Evolutionary conservation across 257 asterid genomes (phyloP).

Genomic region (Petrea volubilis): DNA sequence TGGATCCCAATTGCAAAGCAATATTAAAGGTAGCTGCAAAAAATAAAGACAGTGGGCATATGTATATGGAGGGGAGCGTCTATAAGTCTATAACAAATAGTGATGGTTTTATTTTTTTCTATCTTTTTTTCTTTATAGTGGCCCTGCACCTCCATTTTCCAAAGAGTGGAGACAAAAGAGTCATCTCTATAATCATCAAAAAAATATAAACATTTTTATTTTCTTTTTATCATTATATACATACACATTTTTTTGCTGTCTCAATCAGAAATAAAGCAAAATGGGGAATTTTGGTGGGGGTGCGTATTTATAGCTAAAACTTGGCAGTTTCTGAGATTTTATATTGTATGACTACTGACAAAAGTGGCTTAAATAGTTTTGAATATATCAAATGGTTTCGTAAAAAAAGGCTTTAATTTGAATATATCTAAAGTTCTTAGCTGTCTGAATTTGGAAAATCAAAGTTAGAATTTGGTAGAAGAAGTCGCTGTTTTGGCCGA

Average conservation of each 20-base stretch:
- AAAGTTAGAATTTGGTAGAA: too few species aligned
- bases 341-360: not conserved
- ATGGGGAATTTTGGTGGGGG: not conserved
- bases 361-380: not conserved
- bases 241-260: slow-evolving; percentile 30
- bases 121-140: slow-evolving; percentile 42
- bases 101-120: not conserved
- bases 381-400: not conserved
- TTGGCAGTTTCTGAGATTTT: slow-evolving; percentile 31
- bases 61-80: slow-evolving; percentile 74
- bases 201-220: not conserved
- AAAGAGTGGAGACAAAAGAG: slow-evolving; percentile 75
- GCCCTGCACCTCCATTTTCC: slow-evolving; percentile 54
- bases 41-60: slow-evolving; percentile 18
- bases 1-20: slow-evolving; percentile 49
- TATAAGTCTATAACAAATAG: slow-evolving; percentile 11
- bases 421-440: not conserved
- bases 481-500: slow-evolving; percentile 13
- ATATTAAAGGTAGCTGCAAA: slow-evolving; percentile 43
- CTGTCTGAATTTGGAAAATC: not conserved
- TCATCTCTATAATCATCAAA: slow-evolving; percentile 52
- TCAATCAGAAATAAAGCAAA: slow-evolving; percentile 22
- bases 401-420: not conserved
- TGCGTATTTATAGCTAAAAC: slow-evolving; percentile 1
- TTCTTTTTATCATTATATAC: not conserved